Percentiles rank a stretch among this genome's conserved stretches.
Conservation (phyloP, 768 basidiomycete genomes). For the Boletus sp. region DNA sequence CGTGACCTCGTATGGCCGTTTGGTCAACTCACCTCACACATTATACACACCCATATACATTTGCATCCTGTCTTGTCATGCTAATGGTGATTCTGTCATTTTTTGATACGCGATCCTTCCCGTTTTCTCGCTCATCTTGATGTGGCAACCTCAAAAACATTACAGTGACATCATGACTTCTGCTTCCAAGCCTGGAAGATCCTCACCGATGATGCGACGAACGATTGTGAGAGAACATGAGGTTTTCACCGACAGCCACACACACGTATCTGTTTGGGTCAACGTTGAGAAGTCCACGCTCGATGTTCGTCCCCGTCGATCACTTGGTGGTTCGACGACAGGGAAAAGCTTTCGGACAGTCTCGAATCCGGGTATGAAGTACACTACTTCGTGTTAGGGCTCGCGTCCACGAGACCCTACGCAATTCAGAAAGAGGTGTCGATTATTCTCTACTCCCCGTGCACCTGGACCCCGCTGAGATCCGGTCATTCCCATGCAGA, state of each 20-base stretch:
- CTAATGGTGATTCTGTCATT: background rate
- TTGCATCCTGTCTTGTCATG: background rate
- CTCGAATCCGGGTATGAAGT: background rate
- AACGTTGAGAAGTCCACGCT: background rate
- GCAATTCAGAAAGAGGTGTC: too few species aligned
- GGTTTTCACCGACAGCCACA: too few species aligned
- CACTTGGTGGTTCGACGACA: background rate
- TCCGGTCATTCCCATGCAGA: too few species aligned
- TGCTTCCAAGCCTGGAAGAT: background rate
- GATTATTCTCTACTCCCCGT: too few species aligned
- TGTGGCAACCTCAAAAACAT: background rate
- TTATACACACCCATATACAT: background rate
- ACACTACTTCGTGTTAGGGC: too few species aligned
- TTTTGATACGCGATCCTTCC: background rate
- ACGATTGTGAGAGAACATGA: background rate
- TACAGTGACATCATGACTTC: background rate
- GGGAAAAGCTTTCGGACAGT: background rate
- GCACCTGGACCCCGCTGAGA: too few species aligned
- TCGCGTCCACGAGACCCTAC: too few species aligned
- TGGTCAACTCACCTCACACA: background rate
- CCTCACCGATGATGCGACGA: background rate
- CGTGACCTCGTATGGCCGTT: background rate
- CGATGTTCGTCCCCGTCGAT: background rate
- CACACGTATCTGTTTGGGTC: too few species aligned
- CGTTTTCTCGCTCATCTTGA: background rate